Evolutionary conservation across 371 early-diverging fungal genomes (phyloP), one percentile per base, ranked within the genome.

Genomic region (Mortierella sp.): DNA sequence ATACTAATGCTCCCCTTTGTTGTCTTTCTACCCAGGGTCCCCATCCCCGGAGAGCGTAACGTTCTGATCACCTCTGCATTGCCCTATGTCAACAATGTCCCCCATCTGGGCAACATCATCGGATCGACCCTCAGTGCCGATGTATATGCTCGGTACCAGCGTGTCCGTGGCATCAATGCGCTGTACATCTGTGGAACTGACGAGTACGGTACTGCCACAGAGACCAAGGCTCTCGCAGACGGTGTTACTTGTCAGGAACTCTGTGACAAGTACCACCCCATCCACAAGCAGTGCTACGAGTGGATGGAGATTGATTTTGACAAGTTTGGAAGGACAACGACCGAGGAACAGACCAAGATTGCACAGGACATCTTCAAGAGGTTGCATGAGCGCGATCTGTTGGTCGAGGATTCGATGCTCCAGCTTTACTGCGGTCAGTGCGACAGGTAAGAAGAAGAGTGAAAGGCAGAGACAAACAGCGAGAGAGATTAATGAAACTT

Each of bases 161-260:
- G 97, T 56, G 82, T 91, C 56, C 92, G 97, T 43, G 95, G 93
- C n/a, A 86, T 93, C 80, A 97, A 99, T 78, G 90, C 93, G 3
- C 80, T 97, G n/a, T 97, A 86, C 76, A 89, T 99, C 48, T 97
- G 98, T 82, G 99, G 99, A 67, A 99, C 99, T 2, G 99, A 99
- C 82, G 99, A 99, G 84, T 99, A 99, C 82, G 99, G 99, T 57
- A 99, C 99, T 27, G 99, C 99, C 12, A 99, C 99, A 5, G 99
- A 99, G 85, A 99, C 99, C 47, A 98, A 97, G 81, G 99, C 99
- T 6, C 81, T 99, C 30, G 93, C 97, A 69, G 97, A 97, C 70
- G 92, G 92, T 9, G 83, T 94, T 8, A 83, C 93, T 21, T 98
- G 98, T 79, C 88, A 91, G 67, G 97, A 90, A 58, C 90, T 99